A percentile compares a stretch with the other conserved stretches of the same genome.
phyloP scores from a whole-genome alignment of 2,329 filamentous ascomycete genomes.

The Fusarium mundagurra region DNA sequence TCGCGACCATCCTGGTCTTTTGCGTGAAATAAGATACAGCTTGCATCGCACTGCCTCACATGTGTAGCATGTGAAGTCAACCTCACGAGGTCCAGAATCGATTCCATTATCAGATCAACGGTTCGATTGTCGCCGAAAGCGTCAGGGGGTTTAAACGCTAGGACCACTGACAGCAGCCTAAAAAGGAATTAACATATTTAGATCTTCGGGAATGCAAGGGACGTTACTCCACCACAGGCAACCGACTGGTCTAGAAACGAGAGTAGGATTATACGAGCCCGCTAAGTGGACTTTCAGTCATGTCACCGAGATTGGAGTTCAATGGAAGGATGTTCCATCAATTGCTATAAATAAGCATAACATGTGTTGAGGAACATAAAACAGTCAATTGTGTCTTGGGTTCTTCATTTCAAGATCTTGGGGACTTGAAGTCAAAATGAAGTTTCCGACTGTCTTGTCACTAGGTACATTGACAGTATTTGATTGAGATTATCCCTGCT shows the following conservation, averaged over 20 bases:
- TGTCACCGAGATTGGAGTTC: background rate
- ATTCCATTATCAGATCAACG: background rate
- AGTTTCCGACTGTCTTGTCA: background rate
- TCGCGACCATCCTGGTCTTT: too few species aligned
- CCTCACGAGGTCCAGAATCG: background rate
- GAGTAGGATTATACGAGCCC: background rate
- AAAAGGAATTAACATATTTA: background rate
- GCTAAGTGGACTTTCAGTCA: background rate
- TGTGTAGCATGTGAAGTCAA: background rate
- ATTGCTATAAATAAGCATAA: background rate
- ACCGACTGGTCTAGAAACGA: background rate
- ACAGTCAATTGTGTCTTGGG: accelerated
- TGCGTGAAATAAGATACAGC: too few species aligned
- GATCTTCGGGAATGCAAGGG: background rate
- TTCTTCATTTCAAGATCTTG: accelerated
- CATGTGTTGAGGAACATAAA: too few species aligned
- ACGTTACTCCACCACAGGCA: background rate
- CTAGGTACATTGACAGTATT: background rate
- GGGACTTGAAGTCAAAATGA: background rate
- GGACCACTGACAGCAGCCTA: background rate
- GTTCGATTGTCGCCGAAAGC: background rate
- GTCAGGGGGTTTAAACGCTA: background rate
- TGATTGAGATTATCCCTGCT: background rate
- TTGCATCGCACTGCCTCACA: background rate
- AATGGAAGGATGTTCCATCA: background rate